A percentile compares a stretch with the other conserved stretches of the same genome.
Conservation (phyloP, 2,329 filamentous ascomycete genomes). For the Shiraia sp. region DNA sequence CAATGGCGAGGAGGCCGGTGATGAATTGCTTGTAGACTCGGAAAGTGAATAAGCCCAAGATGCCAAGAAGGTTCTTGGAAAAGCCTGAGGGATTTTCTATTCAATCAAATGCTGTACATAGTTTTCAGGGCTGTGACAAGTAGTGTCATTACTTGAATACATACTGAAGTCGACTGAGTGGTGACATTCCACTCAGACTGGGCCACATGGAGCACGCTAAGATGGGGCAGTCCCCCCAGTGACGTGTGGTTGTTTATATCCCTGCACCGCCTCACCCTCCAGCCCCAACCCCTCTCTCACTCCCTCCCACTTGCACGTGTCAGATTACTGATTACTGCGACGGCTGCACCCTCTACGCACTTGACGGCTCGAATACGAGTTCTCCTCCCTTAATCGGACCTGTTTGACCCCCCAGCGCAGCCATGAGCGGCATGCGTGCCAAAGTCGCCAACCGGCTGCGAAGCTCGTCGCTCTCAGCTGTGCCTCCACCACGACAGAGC, state of each 20-base stretch:
- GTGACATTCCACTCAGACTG: no score
- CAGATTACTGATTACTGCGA: conserved; percentile 8
- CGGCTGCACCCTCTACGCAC: not conserved
- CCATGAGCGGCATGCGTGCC: conserved; percentile 44
- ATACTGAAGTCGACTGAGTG: no score
- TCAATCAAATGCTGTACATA: no score
- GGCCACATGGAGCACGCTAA: no score
- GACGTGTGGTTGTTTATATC: conserved; percentile 17
- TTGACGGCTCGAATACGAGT: not conserved
- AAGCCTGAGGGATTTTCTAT: no score
- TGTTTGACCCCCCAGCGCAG: conserved; percentile 4
- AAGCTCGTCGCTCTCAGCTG: conserved; percentile 52
- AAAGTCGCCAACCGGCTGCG: conserved; percentile 44
- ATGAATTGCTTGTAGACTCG: conserved; percentile 1
- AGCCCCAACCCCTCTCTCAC: conserved; percentile 3
- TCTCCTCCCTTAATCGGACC: not conserved
- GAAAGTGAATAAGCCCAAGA: conserved; percentile 1
- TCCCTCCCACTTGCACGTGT: conserved; percentile 14
- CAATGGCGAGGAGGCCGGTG: conserved; percentile 13
- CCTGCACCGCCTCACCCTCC: conserved; percentile 12
- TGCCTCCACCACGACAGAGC: conserved; percentile 51
- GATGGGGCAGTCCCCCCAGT: no score
- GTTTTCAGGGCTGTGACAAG: conserved; percentile 12
- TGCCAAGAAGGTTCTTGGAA: no score
- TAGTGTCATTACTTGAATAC: no score